phyloP scores from a whole-genome alignment of 148 eudicot species.

The Silene latifolia region DNA sequence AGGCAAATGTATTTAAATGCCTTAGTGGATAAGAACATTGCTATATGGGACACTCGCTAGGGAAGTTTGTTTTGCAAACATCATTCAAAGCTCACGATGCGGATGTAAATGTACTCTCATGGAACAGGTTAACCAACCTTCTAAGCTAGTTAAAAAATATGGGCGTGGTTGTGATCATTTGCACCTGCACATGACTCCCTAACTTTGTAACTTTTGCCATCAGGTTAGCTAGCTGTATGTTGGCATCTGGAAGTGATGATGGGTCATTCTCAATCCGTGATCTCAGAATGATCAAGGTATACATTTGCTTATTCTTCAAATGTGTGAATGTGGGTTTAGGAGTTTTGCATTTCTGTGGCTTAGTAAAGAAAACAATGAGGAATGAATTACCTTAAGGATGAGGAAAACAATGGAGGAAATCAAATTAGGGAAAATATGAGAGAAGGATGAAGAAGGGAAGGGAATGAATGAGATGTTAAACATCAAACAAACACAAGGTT shows the following conservation, averaged over 20 bases:
- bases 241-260: constrained; percentile 96
- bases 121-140: constrained; percentile 66
- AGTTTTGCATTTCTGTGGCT: too few species aligned
- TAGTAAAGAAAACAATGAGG: too few species aligned
- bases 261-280: constrained; percentile 83
- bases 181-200: background rate
- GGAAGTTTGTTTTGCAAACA: constrained; percentile 60
- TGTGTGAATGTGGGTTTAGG: background rate
- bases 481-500: too few species aligned
- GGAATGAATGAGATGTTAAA: too few species aligned
- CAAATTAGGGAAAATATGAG: too few species aligned
- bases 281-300: constrained; percentile 75
- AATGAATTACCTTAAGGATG: too few species aligned
- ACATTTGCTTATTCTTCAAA: background rate
- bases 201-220: constrained; percentile 13
- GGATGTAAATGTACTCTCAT: constrained; percentile 94
- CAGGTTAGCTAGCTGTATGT: constrained; percentile 74
- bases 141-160: too few species aligned
- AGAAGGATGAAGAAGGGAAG: too few species aligned
- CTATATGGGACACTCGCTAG: constrained; percentile 83
- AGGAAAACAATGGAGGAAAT: too few species aligned
- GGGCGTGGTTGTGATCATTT: background rate
- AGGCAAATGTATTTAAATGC: constrained; percentile 76
- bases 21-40: constrained; percentile 80
- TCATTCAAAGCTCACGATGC: constrained; percentile 86